phyloP scores from a whole-genome alignment of 805 yeast species.

The Komagataella mondaviorum region DNA sequence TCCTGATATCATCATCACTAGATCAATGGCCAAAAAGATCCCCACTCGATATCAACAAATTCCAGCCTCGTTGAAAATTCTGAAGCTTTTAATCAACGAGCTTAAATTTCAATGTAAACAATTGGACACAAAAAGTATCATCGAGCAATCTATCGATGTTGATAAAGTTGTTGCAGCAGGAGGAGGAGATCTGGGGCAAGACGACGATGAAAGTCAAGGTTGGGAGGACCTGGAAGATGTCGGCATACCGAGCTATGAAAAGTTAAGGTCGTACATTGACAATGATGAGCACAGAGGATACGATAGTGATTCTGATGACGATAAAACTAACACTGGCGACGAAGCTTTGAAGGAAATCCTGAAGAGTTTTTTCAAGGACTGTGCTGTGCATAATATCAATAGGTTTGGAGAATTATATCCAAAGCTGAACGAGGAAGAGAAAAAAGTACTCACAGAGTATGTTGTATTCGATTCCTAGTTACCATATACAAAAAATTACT shows the following conservation, averaged over 20 bases:
- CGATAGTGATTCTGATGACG: slow-evolving; percentile 8
- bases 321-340: slow-evolving; percentile 10
- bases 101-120: slow-evolving; percentile 48
- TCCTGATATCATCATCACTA: slow-evolving; percentile 60
- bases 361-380: slow-evolving; percentile 40
- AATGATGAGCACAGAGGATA: slow-evolving; percentile 20
- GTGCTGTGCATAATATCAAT: slow-evolving; percentile 32
- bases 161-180: slow-evolving; percentile 6
- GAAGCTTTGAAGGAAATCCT: slow-evolving; percentile 26
- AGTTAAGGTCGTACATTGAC: slow-evolving; percentile 42
- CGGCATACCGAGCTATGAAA: slow-evolving; percentile 50
- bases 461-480: slow-evolving; percentile 12
- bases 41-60: slow-evolving; percentile 52
- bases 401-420: slow-evolving; percentile 40
- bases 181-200: slow-evolving; percentile 20
- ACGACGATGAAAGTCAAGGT: slow-evolving; percentile 35
- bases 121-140: slow-evolving; percentile 7
- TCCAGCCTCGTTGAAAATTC: slow-evolving; percentile 57
- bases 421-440: slow-evolving; percentile 37
- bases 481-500: background rate
- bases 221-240: slow-evolving; percentile 73
- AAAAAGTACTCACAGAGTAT: slow-evolving; percentile 32
- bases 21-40: slow-evolving; percentile 66
- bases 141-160: slow-evolving; percentile 8
- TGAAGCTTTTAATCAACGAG: slow-evolving; percentile 60